Evolutionary conservation across 805 yeast species (phyloP), one percentile per base, ranked within the genome.

Genomic region (Spathaspora girioi): DNA sequence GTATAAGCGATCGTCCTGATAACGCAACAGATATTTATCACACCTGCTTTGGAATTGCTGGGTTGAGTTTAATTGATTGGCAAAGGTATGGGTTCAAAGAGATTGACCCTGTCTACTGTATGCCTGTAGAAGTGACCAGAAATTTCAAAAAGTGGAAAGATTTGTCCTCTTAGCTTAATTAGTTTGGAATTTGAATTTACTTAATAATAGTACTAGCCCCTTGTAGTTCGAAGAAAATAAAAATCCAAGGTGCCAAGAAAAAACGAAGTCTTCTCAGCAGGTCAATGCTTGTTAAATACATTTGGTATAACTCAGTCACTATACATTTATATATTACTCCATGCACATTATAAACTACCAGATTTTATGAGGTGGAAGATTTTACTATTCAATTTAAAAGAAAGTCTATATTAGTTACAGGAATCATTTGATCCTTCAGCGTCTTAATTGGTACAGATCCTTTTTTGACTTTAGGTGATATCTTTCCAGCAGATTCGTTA

Each of bases 1-100:
- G 99, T 0, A 86, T 94, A 40, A 84, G 96, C 53, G 99, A 94
- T 67, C 73, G 99, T 20, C 88, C 90, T 9, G 97, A 85, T 44
- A 91, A 96, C 63, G 90, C 87, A 65, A 92, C 85, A 1, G 99
- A 94, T 64, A 94, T 94, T 0, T 94, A 83, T 64, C 99, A 94
- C 64, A 94, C 99, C 0, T 75, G 86, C 15, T 94, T 94, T 68
- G 97, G 97, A 0, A 70, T 93, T 18, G 86, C 97, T 0, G 99
- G 97, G 0, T 72, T 94, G 52, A 84, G 96, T 61, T 68, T 94
- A 49, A 75, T 92, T 68, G 87, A 87, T 2, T 80, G 69, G 51
- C 82, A 81, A 15, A 64, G 63, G 54, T 69, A 67, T 43, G 70
- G 75, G 45, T 70, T 93, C 26, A 76, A 68, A n/a, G 72, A 75